Percentiles rank a stretch among this genome's conserved stretches.
Conservation (phyloP, 2,329 filamentous ascomycete genomes). For the Arthrobotrys sinensis region DNA sequence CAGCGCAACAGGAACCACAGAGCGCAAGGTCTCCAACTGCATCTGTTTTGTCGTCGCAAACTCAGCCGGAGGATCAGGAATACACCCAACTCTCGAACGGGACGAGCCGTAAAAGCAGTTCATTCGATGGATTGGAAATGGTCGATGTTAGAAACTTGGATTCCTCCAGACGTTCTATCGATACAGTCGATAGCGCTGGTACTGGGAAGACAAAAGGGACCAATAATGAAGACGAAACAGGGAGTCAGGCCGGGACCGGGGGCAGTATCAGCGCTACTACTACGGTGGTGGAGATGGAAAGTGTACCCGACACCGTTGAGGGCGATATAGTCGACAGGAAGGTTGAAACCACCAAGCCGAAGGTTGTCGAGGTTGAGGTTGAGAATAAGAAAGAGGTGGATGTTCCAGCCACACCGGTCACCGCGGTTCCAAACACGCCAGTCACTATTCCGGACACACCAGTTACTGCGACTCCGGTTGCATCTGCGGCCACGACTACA, state of each 20-base stretch:
- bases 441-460: not conserved
- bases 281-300: constrained; percentile 54
- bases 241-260: not conserved
- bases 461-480: not conserved
- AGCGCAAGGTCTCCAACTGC: constrained; percentile 38
- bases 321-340: constrained; percentile 32
- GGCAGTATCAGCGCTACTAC: constrained; percentile 55
- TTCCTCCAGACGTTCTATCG: constrained; percentile 39
- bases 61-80: constrained; percentile 13
- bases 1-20: constrained; percentile 25
- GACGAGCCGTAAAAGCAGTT: constrained; percentile 16
- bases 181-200: constrained; percentile 33
- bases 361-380: constrained; percentile 13
- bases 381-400: constrained; percentile 7
- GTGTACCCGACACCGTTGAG: constrained; percentile 25
- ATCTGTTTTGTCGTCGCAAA: constrained; percentile 38
- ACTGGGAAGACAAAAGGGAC: constrained; percentile 15
- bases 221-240: constrained; percentile 22
- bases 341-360: not conserved
- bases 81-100: constrained; percentile 19
- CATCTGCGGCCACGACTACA: not conserved
- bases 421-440: not conserved
- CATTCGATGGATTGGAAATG: constrained; percentile 51
- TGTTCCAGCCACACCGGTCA: constrained; percentile 2
- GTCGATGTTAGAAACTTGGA: constrained; percentile 37